Evolutionary conservation across 495 filamentous ascomycete species (phyloP).

Genomic region (Rhypophila decipiens): DNA sequence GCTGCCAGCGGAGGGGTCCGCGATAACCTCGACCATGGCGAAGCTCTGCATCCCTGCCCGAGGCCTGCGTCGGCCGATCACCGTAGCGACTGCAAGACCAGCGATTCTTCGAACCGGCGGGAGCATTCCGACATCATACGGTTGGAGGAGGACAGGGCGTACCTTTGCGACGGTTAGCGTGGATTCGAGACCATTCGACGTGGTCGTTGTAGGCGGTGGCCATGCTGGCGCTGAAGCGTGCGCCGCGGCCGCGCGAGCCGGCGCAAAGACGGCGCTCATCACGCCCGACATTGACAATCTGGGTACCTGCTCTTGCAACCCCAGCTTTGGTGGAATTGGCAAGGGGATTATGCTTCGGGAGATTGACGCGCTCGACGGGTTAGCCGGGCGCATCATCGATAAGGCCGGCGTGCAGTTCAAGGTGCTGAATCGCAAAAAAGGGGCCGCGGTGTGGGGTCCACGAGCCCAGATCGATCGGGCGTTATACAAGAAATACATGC

Average conservation of each 20-base stretch:
- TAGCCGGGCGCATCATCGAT: conserved; percentile 84
- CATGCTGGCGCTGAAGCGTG: conserved; percentile 94
- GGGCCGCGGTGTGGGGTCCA: conserved; percentile 94
- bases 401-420: conserved; percentile 91
- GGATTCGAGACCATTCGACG: conserved; percentile 63
- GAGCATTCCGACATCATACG: conserved; percentile 3
- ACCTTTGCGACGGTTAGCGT: conserved; percentile 33
- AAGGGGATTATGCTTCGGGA: conserved; percentile 96
- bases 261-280: conserved; percentile 82
- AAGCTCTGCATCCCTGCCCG: conserved; percentile 28
- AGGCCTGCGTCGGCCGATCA: conserved; percentile 19
- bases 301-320: conserved; percentile 95
- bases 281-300: conserved; percentile 85
- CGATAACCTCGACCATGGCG: conserved; percentile 18
- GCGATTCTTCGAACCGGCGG: no score
- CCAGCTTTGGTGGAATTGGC: conserved; percentile 95
- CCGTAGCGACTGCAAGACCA: no score
- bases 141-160: no score
- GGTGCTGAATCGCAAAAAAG: conserved; percentile 80
- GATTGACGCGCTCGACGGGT: conserved; percentile 89
- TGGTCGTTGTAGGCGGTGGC: conserved; percentile 90
- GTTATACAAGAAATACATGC: conserved; percentile 88
- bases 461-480: conserved; percentile 92
- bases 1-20: neutral
- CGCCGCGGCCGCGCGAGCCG: conserved; percentile 84